Evolutionary conservation across 495 filamentous ascomycete species (phyloP), one percentile per base, ranked within the genome.

Genomic region (Ramalina peruviana): DNA sequence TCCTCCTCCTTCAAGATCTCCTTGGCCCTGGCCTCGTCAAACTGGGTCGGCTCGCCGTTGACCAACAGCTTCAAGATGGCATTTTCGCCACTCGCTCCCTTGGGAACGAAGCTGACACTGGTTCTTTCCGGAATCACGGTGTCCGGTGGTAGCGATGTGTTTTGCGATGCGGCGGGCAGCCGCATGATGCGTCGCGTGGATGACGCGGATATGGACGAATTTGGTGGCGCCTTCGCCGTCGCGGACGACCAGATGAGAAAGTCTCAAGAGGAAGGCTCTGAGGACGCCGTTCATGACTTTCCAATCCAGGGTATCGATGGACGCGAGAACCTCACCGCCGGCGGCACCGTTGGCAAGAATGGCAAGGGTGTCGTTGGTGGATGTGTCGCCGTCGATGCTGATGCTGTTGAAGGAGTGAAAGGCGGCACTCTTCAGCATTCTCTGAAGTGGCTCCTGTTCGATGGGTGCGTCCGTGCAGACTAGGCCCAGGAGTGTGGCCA

Each of bases 201-300:
- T 74, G 33, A 98, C 83, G n/a, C 79, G 79, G 53, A 98, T 83
- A 10, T 85, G 94, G 42, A 99, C 87, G 64, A 97, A 97, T 69
- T 99, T 99, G 15, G 92, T 97, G 3, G 93, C 93, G 48, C 92
- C 92, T 67, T 99, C 92, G 58, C 93, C 92, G 62, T 99, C 93
- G 33, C 89, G 83, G 20, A 99, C 86, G 27, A 99, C 82, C 19
- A 96, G 80, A 65, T 95, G 85, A 15, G 90, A 89, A 1, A 97
- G 79, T 46, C 88, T 79, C 46, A 80, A 79, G 1, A 88, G 74
- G 66, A 97, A 92, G 7, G 71, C 67, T 15, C 84, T 87, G 30
- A 97, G 72, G 5, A 85, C 70, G 3, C 69, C 60, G 42, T 76
- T 73, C 68, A 94, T 82, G 11, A 72, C 79, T 62, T 81, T 84